phyloP scores from a whole-genome alignment of 1,139 yeast genomes.

The Maudiozyma humilis region DNA sequence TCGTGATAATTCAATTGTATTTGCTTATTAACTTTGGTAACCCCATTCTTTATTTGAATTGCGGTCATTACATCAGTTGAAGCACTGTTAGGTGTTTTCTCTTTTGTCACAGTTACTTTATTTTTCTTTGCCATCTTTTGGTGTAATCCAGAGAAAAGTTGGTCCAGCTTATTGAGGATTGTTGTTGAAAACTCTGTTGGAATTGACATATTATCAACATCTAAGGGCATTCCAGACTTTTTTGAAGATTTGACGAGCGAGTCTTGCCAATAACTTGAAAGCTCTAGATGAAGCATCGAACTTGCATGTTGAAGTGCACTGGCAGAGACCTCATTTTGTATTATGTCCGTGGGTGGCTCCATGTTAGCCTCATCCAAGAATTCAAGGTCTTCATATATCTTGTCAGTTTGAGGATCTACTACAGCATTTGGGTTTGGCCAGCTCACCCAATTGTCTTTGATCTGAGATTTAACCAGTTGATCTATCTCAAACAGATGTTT shows the following conservation, averaged over 20 bases:
- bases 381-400: constrained; percentile 21
- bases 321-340: constrained; percentile 21
- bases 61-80: not conserved
- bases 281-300: constrained; percentile 22
- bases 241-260: constrained; percentile 17
- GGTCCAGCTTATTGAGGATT: constrained; percentile 23
- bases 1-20: constrained; percentile 25
- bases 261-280: constrained; percentile 27
- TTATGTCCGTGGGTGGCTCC: constrained; percentile 4
- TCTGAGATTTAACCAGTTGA: constrained; percentile 21
- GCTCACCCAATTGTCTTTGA: constrained; percentile 28
- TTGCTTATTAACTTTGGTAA: constrained; percentile 12
- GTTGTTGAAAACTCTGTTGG: constrained; percentile 16
- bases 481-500: constrained; percentile 21
- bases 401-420: constrained; percentile 24
- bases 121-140: constrained; percentile 21
- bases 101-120: constrained; percentile 11
- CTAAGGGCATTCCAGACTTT: constrained; percentile 14
- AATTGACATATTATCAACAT: constrained; percentile 21
- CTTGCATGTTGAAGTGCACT: constrained; percentile 21
- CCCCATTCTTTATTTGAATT: not conserved
- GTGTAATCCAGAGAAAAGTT: constrained; percentile 25
- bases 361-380: not conserved
- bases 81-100: not conserved
- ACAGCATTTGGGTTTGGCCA: constrained; percentile 28